A percentile compares a stretch with the other conserved stretches of the same genome.
Evolutionary conservation across 2,329 filamentous ascomycete species (phyloP).

Genomic region (Parafenestella ontariensis): DNA sequence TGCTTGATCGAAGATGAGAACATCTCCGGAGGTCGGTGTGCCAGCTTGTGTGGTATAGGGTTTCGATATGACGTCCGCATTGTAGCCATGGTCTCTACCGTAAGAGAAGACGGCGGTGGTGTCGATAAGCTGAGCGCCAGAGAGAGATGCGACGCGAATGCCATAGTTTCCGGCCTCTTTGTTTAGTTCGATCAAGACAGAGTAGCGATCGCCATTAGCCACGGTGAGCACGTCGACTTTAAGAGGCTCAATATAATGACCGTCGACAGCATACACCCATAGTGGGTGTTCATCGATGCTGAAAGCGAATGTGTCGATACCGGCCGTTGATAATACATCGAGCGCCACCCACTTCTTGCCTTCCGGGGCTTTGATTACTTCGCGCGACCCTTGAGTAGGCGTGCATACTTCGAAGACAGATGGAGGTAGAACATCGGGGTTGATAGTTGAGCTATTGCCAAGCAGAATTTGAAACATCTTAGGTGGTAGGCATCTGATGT

Average conservation of each 20-base stretch:
- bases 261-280: constrained; percentile 64
- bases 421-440: constrained; percentile 17
- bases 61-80: constrained; percentile 9
- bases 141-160: constrained; percentile 61
- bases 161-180: constrained; percentile 59
- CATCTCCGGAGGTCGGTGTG: constrained; percentile 44
- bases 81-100: background rate
- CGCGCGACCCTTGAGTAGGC: constrained; percentile 53
- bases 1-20: constrained; percentile 53
- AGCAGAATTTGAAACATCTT: constrained; percentile 51
- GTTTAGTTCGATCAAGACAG: constrained; percentile 58
- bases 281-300: constrained; percentile 63
- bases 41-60: constrained; percentile 62
- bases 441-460: constrained; percentile 5
- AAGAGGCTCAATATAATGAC: constrained; percentile 61
- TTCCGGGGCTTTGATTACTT: constrained; percentile 52
- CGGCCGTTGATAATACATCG: constrained; percentile 62
- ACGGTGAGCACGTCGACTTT: constrained; percentile 57
- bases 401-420: constrained; percentile 51
- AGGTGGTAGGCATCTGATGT: constrained; percentile 49
- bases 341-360: constrained; percentile 60
- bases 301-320: constrained; percentile 55
- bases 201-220: constrained; percentile 62
- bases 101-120: constrained; percentile 61
- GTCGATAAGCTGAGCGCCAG: constrained; percentile 62